Evolutionary conservation across 768 basidiomycete genomes (phyloP).

Genomic region (Mycena amicta): DNA sequence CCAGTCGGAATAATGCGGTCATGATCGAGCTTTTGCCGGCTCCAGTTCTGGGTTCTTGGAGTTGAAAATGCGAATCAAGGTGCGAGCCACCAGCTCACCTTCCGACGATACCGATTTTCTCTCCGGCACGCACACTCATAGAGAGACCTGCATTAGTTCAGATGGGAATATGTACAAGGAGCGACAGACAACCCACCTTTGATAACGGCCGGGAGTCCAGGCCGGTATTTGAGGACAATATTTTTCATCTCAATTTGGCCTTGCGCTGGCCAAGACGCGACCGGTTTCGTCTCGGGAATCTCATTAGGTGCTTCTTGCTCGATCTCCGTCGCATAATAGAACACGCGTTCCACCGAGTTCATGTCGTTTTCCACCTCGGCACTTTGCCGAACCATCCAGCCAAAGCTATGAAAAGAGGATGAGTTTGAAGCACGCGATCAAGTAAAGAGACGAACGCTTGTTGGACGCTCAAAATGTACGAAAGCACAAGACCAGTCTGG

Average conservation of each 20-base stretch:
- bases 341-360: slow-evolving; percentile 86
- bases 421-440: no score
- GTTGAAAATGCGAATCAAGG: no score
- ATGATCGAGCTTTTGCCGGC: slow-evolving; percentile 91
- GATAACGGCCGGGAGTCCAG: slow-evolving; percentile 87
- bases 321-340: slow-evolving; percentile 77
- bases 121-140: slow-evolving; percentile 70
- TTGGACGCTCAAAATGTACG: slow-evolving; percentile 80
- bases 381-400: slow-evolving; percentile 75
- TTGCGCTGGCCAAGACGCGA: slow-evolving; percentile 69
- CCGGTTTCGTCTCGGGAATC: slow-evolving; percentile 59
- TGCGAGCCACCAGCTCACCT: no score
- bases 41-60: slow-evolving; percentile 57
- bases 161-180: not conserved
- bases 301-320: slow-evolving; percentile 83
- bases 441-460: slow-evolving; percentile 45
- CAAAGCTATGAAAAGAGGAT: slow-evolving; percentile 48
- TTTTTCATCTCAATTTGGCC: slow-evolving; percentile 77
- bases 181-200: slow-evolving; percentile 56
- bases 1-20: slow-evolving; percentile 81
- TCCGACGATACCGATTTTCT: slow-evolving; percentile 93
- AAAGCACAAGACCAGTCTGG: slow-evolving; percentile 75
- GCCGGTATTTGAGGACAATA: slow-evolving; percentile 80
- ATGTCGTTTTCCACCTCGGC: slow-evolving; percentile 93
- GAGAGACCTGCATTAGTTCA: slow-evolving; percentile 41